Evolutionary conservation across 257 asterid species (phyloP).

Genomic region (Oldenlandia corymbosa): DNA sequence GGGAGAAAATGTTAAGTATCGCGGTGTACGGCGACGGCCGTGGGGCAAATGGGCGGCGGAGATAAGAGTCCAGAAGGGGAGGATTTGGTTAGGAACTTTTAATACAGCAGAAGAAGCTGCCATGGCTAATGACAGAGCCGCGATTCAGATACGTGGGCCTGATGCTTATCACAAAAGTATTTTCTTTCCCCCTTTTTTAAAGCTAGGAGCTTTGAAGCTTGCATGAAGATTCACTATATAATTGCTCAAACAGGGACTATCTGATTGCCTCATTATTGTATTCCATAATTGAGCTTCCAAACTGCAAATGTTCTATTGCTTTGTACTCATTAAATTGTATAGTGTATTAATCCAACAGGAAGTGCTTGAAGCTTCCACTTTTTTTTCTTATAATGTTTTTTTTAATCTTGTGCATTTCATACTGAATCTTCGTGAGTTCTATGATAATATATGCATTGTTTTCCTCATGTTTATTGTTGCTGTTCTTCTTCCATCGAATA

Average conservation of each 20-base stretch:
- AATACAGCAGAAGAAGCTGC: conserved; percentile 91
- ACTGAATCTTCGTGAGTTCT: too few species aligned
- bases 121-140: conserved; percentile 50
- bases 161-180: conserved; percentile 33
- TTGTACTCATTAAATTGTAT: neutral
- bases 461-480: too few species aligned
- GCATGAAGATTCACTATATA: neutral
- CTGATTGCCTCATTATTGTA: neutral
- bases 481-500: too few species aligned
- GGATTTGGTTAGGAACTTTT: too few species aligned
- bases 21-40: conserved; percentile 74
- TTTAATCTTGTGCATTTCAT: too few species aligned
- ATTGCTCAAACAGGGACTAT: neutral
- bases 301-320: neutral
- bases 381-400: too few species aligned
- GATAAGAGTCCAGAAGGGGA: conserved; percentile 44
- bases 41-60: conserved; percentile 95
- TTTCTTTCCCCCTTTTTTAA: neutral
- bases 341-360: too few species aligned
- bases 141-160: conserved; percentile 51
- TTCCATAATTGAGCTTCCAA: neutral
- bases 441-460: too few species aligned
- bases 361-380: too few species aligned
- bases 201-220: neutral
- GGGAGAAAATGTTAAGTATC: conserved; percentile 39